Evolutionary conservation across 2,329 filamentous ascomycete species (phyloP).

Genomic region (Dryadomyces quercivorus): DNA sequence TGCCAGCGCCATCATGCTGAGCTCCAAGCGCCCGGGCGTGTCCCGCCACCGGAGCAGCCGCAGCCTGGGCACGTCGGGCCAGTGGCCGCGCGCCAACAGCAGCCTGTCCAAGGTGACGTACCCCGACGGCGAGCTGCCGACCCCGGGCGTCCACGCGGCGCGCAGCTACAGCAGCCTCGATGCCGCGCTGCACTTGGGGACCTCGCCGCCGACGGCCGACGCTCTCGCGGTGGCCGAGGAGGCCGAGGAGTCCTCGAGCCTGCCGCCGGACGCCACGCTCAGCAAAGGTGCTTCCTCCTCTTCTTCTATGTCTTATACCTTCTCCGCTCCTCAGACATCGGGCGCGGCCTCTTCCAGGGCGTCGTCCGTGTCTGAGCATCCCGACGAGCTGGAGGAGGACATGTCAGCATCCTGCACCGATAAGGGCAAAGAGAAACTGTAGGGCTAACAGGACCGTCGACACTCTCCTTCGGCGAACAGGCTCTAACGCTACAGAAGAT

Average conservation of each 20-base stretch:
- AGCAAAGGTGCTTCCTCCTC: slow-evolving; percentile 2
- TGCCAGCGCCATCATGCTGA: neutral
- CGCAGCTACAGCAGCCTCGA: slow-evolving; percentile 13
- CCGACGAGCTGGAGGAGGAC: neutral
- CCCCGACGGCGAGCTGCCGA: slow-evolving; percentile 4
- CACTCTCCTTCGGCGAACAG: no score
- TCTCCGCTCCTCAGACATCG: neutral
- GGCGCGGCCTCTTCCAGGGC: neutral
- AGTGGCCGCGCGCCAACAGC: slow-evolving; percentile 4
- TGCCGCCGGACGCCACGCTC: neutral
- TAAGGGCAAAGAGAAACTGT: neutral
- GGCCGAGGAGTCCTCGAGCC: no score
- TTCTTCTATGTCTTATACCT: neutral
- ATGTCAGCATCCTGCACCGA: neutral
- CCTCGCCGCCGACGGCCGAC: neutral
- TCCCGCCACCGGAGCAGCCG: no score
- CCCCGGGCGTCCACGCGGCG: slow-evolving; percentile 5
- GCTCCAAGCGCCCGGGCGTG: no score
- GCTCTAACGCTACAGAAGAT: no score
- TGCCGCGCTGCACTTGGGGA: slow-evolving; percentile 4
- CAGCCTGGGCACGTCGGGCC: neutral
- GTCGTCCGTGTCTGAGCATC: neutral
- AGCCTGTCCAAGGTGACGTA: slow-evolving; percentile 9
- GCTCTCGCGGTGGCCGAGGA: no score
- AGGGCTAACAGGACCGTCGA: no score